A percentile compares a stretch with the other conserved stretches of the same genome.
These are phyloP conservation scores for Cladosporium sphaerospermum DNA, from an alignment of 2,329 filamentous ascomycete species.

Conservation along the genomic window DNA sequence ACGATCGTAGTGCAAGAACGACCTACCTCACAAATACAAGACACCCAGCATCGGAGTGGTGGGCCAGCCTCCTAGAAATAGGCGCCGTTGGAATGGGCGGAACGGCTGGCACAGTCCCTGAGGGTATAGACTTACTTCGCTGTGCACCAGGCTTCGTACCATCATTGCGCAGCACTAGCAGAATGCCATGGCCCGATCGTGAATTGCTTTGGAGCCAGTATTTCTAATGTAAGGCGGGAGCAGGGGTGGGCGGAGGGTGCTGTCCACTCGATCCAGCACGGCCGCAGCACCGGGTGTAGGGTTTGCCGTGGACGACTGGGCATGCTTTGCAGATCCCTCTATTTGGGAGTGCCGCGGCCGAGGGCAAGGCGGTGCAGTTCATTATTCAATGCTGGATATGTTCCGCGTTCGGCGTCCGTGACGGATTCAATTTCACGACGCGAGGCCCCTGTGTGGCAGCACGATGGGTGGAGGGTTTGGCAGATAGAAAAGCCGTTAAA, in stretches of 20 bases:
- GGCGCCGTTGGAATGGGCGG: background rate
- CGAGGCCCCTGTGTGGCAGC: too few relatives aligned
- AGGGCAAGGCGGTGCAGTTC: too few relatives aligned
- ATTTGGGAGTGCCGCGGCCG: too few relatives aligned
- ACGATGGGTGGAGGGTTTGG: too few relatives aligned
- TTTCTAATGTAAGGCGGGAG: background rate
- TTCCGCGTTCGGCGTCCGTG: too few relatives aligned
- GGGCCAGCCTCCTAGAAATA: constrained; percentile 9
- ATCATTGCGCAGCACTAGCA: background rate
- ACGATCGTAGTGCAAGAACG: too few relatives aligned
- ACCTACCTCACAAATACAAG: background rate
- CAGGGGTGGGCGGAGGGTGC: background rate
- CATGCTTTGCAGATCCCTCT: background rate
- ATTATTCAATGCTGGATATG: too few relatives aligned
- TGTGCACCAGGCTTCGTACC: background rate
- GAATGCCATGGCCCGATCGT: background rate
- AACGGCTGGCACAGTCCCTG: background rate
- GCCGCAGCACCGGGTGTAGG: background rate
- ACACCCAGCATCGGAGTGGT: background rate
- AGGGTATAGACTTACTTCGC: too few relatives aligned
- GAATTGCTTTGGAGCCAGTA: background rate
- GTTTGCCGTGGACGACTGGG: background rate
- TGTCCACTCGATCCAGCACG: constrained; percentile 8
- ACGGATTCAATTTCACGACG: too few relatives aligned
- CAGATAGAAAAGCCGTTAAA: too few relatives aligned